These are phyloP conservation scores for Actinidia polygama DNA, from an alignment of 179 eudicot genomes.

Conservation along the genomic window DNA sequence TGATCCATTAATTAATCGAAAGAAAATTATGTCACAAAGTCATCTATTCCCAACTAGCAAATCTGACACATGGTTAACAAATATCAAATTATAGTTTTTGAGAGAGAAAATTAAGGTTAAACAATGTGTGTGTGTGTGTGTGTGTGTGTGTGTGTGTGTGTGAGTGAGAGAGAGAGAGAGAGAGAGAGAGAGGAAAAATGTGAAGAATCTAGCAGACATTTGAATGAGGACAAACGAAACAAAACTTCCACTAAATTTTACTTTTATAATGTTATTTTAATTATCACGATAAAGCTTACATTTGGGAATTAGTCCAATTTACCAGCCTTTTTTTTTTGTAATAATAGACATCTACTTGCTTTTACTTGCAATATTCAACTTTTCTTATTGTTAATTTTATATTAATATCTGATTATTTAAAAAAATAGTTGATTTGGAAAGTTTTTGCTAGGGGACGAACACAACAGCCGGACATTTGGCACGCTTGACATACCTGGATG, in stretches of 20 bases:
- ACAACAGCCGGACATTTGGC: not conserved
- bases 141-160: no score
- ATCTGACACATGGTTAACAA: constrained; percentile 3
- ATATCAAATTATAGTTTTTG: not conserved
- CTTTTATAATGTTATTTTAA: constrained; percentile 30
- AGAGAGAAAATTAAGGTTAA: not conserved
- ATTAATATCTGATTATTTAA: no score
- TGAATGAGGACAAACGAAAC: constrained; percentile 49
- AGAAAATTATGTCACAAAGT: no score
- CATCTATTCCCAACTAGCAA: not conserved
- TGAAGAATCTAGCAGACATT: constrained; percentile 36
- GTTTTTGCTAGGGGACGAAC: no score
- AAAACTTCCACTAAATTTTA: constrained; percentile 37
- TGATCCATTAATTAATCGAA: no score
- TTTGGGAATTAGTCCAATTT: constrained; percentile 25
- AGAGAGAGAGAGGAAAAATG: not conserved
- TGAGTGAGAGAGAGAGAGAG: not conserved
- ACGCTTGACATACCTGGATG: not conserved
- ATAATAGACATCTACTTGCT: not conserved
- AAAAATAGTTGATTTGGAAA: not conserved
- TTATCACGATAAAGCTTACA: constrained; percentile 33
- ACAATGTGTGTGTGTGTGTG: no score
- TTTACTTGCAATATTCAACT: not conserved
- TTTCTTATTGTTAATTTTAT: not conserved
- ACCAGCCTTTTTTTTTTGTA: not conserved